Percentiles rank a stretch among this genome's conserved stretches.
These are phyloP conservation scores for Passiflora organensis DNA, from an alignment of 345 rosid genomes.

Conservation along the genomic window DNA sequence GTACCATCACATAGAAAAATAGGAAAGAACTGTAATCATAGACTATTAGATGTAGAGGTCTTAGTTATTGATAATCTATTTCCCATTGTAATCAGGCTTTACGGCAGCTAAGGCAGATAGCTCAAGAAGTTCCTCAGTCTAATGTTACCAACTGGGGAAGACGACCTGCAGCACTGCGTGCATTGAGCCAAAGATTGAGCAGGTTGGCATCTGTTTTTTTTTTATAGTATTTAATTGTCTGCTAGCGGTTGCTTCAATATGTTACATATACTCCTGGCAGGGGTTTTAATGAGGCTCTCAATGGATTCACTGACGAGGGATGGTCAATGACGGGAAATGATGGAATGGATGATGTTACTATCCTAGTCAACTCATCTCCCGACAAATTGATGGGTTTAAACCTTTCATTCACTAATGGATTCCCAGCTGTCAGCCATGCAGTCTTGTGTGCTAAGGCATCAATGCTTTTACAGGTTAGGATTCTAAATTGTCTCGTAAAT, in stretches of 20 bases:
- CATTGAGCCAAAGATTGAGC: slow-evolving; percentile 94
- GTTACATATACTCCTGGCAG: slow-evolving; percentile 31
- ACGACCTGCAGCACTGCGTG: slow-evolving; percentile 90
- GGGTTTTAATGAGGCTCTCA: slow-evolving; percentile 96
- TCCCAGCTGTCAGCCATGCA: slow-evolving; percentile 70
- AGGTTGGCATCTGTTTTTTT: slow-evolving; percentile 42
- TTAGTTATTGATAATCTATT: slow-evolving; percentile 2
- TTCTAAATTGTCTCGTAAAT: background rate
- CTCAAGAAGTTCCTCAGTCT: slow-evolving; percentile 84
- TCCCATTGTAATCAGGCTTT: slow-evolving; percentile 48
- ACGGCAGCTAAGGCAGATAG: slow-evolving; percentile 91
- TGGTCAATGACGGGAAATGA: slow-evolving; percentile 93
- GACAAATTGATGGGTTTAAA: slow-evolving; percentile 92
- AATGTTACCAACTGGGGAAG: slow-evolving; percentile 85
- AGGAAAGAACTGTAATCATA: background rate
- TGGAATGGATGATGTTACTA: slow-evolving; percentile 93
- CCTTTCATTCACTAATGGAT: slow-evolving; percentile 77
- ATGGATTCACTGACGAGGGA: slow-evolving; percentile 94
- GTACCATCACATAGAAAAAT: background rate
- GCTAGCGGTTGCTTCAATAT: background rate
- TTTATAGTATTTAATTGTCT: slow-evolving; percentile 1
- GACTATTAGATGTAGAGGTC: background rate
- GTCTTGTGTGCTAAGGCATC: slow-evolving; percentile 96
- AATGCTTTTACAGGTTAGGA: slow-evolving; percentile 90
- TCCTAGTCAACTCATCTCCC: slow-evolving; percentile 87